Evolutionary conservation across 225 moss, liverwort and hornwort genomes (phyloP), one percentile per base, ranked within the genome.

Genomic region (Bryum argenteum): DNA sequence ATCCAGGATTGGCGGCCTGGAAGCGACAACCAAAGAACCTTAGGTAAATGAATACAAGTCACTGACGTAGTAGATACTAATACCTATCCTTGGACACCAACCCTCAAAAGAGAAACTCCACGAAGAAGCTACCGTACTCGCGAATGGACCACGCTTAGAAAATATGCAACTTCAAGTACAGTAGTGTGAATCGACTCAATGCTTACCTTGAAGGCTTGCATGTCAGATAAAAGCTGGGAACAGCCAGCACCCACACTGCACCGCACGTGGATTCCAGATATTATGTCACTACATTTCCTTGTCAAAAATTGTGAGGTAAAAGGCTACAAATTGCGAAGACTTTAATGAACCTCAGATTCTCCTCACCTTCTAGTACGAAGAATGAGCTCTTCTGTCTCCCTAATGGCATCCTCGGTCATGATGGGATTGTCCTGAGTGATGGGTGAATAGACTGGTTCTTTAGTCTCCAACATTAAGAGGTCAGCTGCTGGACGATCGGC

Each of bases 211-310:
- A 96, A 96, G 33, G 96, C 93, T 77, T 96, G 96, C 96, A 96
- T 96, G 73, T 96, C 96, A 41, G 96, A 96, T 48, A 96, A 85
- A 71, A 96, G 96, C 74, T 96, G 96, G 58, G 96, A 96, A 66
- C 96, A 96, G 69, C 96, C 96, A 66, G 96, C 96, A 54, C 96
- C 96, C 71, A 96, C 91, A 87, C 96, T 91, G 80, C 83, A 81
- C 54, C 44, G 48, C 73, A 77, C 33, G 43, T 47, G 41, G 71
- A 69, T 33, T 58, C 48, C 66, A 73, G 57, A 60, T 33, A 52
- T 79, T 66, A 74, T 22, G 42, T 54, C 40, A 51, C 42, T 70
- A 54, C 56, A 70, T 50, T 66, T 15, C 41, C 70, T 74, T 42
- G 15, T 20, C 16, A 47, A 19, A 48, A 21, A 55, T 54, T 11